Evolutionary conservation across 1,139 yeast species (phyloP), one percentile per base, ranked within the genome.

Genomic region (Debaryomycetaceae sp.): DNA sequence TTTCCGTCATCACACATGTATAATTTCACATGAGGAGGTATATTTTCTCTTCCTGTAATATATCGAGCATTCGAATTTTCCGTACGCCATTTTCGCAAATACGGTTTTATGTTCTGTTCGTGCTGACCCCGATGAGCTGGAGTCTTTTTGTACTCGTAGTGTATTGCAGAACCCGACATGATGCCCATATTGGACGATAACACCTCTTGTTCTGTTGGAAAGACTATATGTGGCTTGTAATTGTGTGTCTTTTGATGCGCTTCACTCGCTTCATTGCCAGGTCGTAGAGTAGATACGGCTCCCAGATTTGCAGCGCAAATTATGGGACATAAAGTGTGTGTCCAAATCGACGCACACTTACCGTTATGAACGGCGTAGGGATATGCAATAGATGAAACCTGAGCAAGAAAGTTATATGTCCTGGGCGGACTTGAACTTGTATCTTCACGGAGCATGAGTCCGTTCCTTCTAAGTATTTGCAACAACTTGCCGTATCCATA

Each of bases 311-410:
- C 33, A 1, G 62, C 51, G 44, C 68, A 62, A 23, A 73, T 49
- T 38, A 73, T 55, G 5, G 80, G 88, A 46, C 79, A 70, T 29
- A 84, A 55, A 1, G 80, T 44, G 57, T 83, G 86, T 0, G 85
- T 72, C 51, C 82, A 80, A 0, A 82, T 59, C 31, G 83, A 81
- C 0, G 72, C 59, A 2, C 71, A 65, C 11, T 60, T 44, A 1
- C 61, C 58, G 36, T 62, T 62, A 5, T 56, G 57, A 13, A 62
- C 54, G 6, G 70, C 65, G 34, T 72, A 65, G 0, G 88, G 83
- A 3, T 77, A 75, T 1, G 87, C 83, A 17, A 84, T 78, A 0
- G 87, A 74, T 0, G 89, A 81, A 0, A 74, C 71, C 58, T 83
- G 88, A 0, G 83, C 75, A 6, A 80, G 56, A 1, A 79, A 59